Conservation (phyloP, 352 stramenopile genomes). For the Phytophthora citricola region DNA sequence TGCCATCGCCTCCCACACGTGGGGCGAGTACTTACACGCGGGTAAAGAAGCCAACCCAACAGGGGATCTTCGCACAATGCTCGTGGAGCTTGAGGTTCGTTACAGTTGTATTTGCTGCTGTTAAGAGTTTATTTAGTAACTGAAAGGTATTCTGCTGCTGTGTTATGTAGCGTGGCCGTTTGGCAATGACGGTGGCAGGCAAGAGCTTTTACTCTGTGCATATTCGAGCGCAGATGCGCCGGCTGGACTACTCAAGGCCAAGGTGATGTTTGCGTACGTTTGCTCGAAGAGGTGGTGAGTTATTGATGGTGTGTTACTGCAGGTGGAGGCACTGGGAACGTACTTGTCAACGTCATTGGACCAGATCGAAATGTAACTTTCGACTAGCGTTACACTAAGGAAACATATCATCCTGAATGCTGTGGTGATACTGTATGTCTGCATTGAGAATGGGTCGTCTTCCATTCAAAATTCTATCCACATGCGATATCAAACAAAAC, state of each 20-base stretch:
- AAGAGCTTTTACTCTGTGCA: conserved; percentile 82
- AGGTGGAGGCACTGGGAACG: conserved; percentile 69
- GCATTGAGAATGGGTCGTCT: conserved; percentile 8
- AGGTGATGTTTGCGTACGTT: conserved; percentile 43
- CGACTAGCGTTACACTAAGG: background rate
- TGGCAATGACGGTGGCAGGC: conserved; percentile 71
- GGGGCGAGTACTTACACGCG: conserved; percentile 82
- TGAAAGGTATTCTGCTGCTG: background rate
- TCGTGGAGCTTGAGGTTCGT: conserved; percentile 76
- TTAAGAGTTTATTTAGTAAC: background rate
- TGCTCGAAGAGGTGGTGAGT: background rate
- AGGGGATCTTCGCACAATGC: conserved; percentile 62
- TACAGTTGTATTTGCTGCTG: background rate
- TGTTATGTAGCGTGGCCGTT: conserved; percentile 49
- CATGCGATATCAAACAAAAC: conserved; percentile 22
- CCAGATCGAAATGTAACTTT: conserved; percentile 70
- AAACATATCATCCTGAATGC: background rate
- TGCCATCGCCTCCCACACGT: conserved; percentile 86
- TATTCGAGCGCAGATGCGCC: conserved; percentile 68
- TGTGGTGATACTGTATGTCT: conserved; percentile 10
- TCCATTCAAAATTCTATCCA: conserved; percentile 25
- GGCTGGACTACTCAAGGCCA: conserved; percentile 75
- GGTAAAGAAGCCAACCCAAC: conserved; percentile 70
- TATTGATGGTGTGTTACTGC: background rate
- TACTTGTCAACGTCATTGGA: conserved; percentile 74